phyloP scores from a whole-genome alignment of 2,329 filamentous ascomycete genomes.

The Kalaharituber pfeilii region DNA sequence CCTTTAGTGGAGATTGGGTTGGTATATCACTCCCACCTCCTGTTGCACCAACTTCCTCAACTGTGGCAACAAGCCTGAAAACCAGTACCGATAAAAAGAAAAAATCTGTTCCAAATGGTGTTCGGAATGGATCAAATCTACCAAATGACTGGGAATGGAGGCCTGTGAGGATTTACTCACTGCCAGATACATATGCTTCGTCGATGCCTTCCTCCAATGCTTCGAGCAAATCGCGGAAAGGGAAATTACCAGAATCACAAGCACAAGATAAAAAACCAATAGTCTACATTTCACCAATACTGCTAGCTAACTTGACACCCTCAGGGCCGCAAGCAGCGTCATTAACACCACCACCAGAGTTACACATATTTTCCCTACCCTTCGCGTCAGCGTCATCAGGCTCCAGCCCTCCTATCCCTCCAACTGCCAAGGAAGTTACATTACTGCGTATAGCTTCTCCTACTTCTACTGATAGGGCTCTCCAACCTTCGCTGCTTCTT shows the following conservation, averaged over 20 bases:
- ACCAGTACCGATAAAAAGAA: slow-evolving; percentile 13
- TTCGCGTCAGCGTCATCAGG: slow-evolving; percentile 41
- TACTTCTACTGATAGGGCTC: slow-evolving; percentile 63
- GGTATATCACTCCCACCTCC: slow-evolving; percentile 25
- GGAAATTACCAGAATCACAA: slow-evolving; percentile 10
- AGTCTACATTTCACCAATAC: slow-evolving; percentile 65
- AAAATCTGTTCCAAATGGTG: slow-evolving; percentile 7
- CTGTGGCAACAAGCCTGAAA: slow-evolving; percentile 8
- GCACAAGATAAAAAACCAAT: slow-evolving; percentile 41
- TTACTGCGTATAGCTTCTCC: slow-evolving; percentile 80
- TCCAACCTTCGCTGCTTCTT: slow-evolving; percentile 72
- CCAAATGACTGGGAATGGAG: slow-evolving; percentile 38
- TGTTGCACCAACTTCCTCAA: slow-evolving; percentile 1
- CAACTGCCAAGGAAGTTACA: slow-evolving; percentile 59
- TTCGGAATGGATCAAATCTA: slow-evolving; percentile 38
- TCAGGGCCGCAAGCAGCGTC: slow-evolving; percentile 1
- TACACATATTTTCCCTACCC: slow-evolving; percentile 25
- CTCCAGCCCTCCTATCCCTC: slow-evolving; percentile 37
- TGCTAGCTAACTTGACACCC: slow-evolving; percentile 63
- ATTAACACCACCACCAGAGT: slow-evolving; percentile 12
- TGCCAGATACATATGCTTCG: slow-evolving; percentile 57
- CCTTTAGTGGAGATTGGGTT: slow-evolving; percentile 97
- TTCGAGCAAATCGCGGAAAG: slow-evolving; percentile 10
- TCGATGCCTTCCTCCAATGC: slow-evolving; percentile 41
- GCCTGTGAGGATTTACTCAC: slow-evolving; percentile 70